Evolutionary conservation across 2,329 filamentous ascomycete species (phyloP), one percentile per base, ranked within the genome.

Genomic region (Coleophoma eucalyptorum): DNA sequence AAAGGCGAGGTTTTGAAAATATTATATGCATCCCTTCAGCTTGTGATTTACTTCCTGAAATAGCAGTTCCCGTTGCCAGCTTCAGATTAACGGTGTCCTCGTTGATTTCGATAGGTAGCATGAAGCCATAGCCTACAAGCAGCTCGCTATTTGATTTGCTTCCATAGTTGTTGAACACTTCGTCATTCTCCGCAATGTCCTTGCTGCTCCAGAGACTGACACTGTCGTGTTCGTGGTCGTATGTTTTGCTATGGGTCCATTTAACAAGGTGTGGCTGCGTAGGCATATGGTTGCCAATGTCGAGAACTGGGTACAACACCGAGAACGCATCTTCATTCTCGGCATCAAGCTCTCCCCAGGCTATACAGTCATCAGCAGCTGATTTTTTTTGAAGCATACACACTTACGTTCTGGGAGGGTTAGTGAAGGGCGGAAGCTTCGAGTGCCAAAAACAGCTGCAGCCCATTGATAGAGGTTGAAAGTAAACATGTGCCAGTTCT

Each of bases 61-160:
- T 5, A 18, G 47, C 56, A 21, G 8, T 8, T 15, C 48, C 26
- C 13, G 31, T 12, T 15, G 21, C 43, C 16, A 66, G 31, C 50
- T 58, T 63, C 3, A 65, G 38, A 34, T 64, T 62, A 11, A 62
- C 58, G 16, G 48, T 35, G 50, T 83, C 67, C 4, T 61, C 64
- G 0, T 56, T 37, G 7, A 41, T 7, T n/a, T 51, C 72, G 48
- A 74, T 68, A 1, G 76, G 73, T 0, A 85, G 62, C 55, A 79
- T 72, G 61, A 86, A 86, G 2, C 82, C 81, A 60, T 87, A 87
- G 0, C 77, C 82, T 2, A 86, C 69, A 1, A 87, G 72, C 20
- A 87, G 70, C 68, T 89, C 85, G 52, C 84, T 86, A 60, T 90
- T 91, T 6, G 86, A 88, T 67, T 89, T 88, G n/a, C 73, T 69